A percentile compares a stretch with the other conserved stretches of the same genome.
Evolutionary conservation across 2,329 filamentous ascomycete species (phyloP).

Genomic region (Apiospora phragmitis): DNA sequence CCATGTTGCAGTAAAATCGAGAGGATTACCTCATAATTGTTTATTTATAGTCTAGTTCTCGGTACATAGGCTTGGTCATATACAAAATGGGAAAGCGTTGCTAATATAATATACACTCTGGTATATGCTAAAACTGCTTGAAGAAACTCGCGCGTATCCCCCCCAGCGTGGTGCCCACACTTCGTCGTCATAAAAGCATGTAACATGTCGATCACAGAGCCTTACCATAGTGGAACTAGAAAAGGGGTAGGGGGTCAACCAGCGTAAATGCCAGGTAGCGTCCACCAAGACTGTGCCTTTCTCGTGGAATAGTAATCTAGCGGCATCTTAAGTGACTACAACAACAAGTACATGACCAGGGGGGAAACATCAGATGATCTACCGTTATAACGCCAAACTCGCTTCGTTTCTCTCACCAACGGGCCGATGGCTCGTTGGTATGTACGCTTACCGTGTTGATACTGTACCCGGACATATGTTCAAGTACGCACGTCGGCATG

Average conservation of each 20-base stretch:
- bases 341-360: neutral
- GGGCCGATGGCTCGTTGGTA: neutral
- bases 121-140: neutral
- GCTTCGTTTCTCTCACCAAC: neutral
- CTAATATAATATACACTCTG: neutral
- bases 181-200: neutral
- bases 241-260: neutral
- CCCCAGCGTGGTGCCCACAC: too few species aligned
- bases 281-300: neutral
- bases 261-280: neutral
- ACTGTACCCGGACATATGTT: neutral
- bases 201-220: neutral
- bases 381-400: neutral
- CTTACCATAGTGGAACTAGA: neutral
- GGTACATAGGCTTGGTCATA: neutral
- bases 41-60: neutral
- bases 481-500: neutral
- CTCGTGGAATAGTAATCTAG: neutral
- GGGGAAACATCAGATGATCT: neutral
- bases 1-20: conserved; percentile 75
- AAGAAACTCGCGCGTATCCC: too few species aligned
- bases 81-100: neutral
- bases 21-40: neutral
- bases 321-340: neutral
- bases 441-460: neutral